These are phyloP conservation scores for Yamadazyma dendronema DNA, from an alignment of 1,139 yeast species.

Conservation along the genomic window DNA sequence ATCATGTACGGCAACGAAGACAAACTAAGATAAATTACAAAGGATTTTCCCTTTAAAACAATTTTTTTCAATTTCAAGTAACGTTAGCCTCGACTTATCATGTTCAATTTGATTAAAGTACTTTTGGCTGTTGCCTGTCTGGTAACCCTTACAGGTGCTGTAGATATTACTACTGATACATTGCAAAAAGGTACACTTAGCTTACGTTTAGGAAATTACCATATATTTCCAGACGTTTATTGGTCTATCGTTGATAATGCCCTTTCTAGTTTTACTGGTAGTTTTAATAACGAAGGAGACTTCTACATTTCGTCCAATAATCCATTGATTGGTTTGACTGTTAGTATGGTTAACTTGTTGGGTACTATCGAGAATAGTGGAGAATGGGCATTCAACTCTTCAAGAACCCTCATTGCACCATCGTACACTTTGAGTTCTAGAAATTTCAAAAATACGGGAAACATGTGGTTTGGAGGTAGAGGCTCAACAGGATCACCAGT, in stretches of 20 bases:
- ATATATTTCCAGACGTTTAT: conserved; percentile 26
- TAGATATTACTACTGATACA: conserved; percentile 16
- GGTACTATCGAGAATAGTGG: background rate
- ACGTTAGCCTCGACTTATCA: no score
- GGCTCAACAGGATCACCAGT: conserved; percentile 15
- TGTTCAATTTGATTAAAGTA: no score
- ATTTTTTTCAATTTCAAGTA: no score
- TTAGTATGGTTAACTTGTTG: conserved; percentile 14
- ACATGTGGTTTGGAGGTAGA: conserved; percentile 23
- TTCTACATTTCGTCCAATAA: conserved; percentile 16
- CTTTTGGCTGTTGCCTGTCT: conserved; percentile 15
- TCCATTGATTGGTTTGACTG: conserved; percentile 16
- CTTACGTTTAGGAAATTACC: conserved; percentile 23
- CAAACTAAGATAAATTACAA: no score
- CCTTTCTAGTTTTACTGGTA: conserved; percentile 20
- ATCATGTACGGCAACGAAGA: no score
- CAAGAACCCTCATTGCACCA: conserved; percentile 15
- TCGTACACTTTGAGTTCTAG: conserved; percentile 6
- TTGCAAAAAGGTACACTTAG: conserved; percentile 19
- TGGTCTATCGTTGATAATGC: conserved; percentile 35
- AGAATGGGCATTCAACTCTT: conserved; percentile 15
- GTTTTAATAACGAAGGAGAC: conserved; percentile 17
- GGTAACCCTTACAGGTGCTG: conserved; percentile 10
- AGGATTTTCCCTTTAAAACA: no score
- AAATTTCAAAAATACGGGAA: conserved; percentile 24